phyloP scores from a whole-genome alignment of 164 flowering plant species.

The Vitis cinerea region DNA sequence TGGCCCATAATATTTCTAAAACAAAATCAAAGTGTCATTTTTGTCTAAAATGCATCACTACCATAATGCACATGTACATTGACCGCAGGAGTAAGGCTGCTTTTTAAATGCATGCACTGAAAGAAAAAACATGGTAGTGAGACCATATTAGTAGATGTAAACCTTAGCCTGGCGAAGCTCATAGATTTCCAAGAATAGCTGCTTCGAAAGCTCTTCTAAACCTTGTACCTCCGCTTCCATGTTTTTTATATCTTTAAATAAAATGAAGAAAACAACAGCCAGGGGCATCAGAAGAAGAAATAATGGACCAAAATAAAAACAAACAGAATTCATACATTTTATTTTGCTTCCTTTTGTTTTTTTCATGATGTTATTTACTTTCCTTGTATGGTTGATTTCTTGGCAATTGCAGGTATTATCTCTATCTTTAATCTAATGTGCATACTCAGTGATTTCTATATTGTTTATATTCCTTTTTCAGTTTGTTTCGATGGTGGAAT shows the following conservation, averaged over 20 bases:
- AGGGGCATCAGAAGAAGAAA: not conserved
- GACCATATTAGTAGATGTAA: not conserved
- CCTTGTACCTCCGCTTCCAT: constrained; percentile 92
- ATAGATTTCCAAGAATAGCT: constrained; percentile 87
- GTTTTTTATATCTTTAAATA: constrained; percentile 67
- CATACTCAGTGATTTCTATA: too few species aligned
- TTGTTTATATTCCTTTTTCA: too few species aligned
- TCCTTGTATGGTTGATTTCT: too few species aligned
- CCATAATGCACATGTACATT: not conserved
- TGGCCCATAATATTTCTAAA: not conserved
- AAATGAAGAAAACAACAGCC: not conserved
- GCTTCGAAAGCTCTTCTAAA: constrained; percentile 94
- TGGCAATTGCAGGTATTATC: too few species aligned
- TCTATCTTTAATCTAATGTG: too few species aligned
- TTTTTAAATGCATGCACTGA: not conserved
- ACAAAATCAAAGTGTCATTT: not conserved
- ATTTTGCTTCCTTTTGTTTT: too few species aligned
- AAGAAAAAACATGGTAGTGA: not conserved
- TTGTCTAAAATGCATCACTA: not conserved
- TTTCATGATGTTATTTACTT: too few species aligned
- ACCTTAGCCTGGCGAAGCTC: constrained; percentile 99
- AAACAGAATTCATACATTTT: too few species aligned
- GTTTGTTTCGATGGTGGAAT: too few species aligned
- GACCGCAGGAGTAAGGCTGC: not conserved
- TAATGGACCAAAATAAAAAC: too few species aligned